Conservation (phyloP, 768 basidiomycete species). For the Pilatotrama ljubarskyi region DNA sequence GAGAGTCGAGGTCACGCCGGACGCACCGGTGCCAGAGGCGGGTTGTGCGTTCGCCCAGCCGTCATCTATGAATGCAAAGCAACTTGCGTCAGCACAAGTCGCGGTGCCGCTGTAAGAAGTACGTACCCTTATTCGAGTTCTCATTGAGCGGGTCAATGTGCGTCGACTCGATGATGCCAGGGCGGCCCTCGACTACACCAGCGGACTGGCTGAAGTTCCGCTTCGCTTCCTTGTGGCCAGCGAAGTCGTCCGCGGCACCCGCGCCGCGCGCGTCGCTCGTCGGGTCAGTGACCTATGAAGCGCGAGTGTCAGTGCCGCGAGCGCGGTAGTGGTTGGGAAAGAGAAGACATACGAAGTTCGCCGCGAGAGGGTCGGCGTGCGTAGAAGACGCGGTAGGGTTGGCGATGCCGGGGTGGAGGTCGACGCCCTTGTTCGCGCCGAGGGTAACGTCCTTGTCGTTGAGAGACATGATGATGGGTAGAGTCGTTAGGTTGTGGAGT, state of each 20-base stretch:
- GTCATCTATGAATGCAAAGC: slow-evolving; percentile 35
- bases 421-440: slow-evolving; percentile 34
- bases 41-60: slow-evolving; percentile 41
- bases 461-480: slow-evolving; percentile 36
- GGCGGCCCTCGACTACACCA: slow-evolving; percentile 52
- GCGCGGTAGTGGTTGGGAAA: not conserved
- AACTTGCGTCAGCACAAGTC: not conserved
- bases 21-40: slow-evolving; percentile 13
- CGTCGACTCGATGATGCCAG: slow-evolving; percentile 57
- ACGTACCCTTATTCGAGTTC: slow-evolving; percentile 42
- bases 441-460: slow-evolving; percentile 33
- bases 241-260: slow-evolving; percentile 41
- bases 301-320: not conserved
- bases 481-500: not conserved
- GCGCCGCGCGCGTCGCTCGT: slow-evolving; percentile 41
- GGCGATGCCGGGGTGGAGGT: slow-evolving; percentile 44
- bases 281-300: slow-evolving; percentile 42
- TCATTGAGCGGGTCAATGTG: slow-evolving; percentile 54
- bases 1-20: slow-evolving; percentile 7
- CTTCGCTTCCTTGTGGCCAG: slow-evolving; percentile 41
- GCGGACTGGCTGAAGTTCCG: slow-evolving; percentile 42
- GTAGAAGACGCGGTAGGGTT: slow-evolving; percentile 44
- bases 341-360: slow-evolving; percentile 44
- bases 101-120: not conserved
- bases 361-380: slow-evolving; percentile 37